Base-by-base conservation (phyloP, 371 early-diverging fungal species). In the Circinella minor region DNA sequence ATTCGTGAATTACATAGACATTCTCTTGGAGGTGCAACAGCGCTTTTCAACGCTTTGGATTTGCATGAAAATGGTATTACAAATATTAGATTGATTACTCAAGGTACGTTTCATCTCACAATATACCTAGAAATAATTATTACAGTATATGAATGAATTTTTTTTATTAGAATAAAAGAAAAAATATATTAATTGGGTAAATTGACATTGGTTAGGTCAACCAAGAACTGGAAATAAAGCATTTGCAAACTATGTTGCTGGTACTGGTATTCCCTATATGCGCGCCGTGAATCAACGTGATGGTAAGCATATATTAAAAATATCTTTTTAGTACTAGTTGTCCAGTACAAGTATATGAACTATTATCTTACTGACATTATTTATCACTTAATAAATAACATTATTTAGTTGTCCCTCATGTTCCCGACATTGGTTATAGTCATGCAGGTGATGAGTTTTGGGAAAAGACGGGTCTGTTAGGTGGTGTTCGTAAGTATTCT, bases 211-310 rank as follows among this genome's bases (percentile, higher is more conserved):
- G 11, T 17, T 43, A 74, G 74, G 74, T 36, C 71, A 68, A 47
- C 74, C 74, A 34, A 68, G 74, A 15, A 63, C 71, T 3, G 74
- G 74, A 3, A 66, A 71, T 27, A 68, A 68, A 17, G 63, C 68
- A 17, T 74, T 74, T 63, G 74, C 74, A 20, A 54, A 66, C 36
- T 75, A 75, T 27, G 67, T 67, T n/a, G 39, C 61, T 17, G 60
- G 70, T 48, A 71, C 75, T 43, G 61, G 55, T 36, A 66, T 75
- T 36, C 27, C 47, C 5, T 38, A 62, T 46, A 43, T 51, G 20
- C 75, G 75, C 20, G 67, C 66, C 6, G 72, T 75, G 8, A 55
- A 75, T 38, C 61, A 75, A 27, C 66, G 72, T 11, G 75, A 75
- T 59, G 66, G 75, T 75, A 66, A 59, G 69, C 14, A 10, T 49